phyloP scores from a whole-genome alignment of 2,329 filamentous ascomycete genomes.

The Neofusicoccum sp. region DNA sequence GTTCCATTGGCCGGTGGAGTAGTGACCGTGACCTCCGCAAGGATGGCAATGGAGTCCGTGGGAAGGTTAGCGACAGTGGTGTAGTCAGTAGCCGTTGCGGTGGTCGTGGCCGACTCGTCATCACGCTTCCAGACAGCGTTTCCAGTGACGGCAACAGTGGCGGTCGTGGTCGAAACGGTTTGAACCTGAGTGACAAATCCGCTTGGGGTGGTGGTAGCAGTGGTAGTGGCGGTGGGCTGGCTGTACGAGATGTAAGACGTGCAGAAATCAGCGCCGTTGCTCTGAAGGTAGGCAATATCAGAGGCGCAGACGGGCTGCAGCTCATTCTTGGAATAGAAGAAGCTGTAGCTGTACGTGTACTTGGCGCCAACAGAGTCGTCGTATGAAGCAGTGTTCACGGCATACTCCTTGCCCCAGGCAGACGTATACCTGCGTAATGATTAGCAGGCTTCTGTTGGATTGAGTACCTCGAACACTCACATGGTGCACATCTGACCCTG shows the following conservation, averaged over 20 bases:
- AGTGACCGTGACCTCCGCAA: background rate
- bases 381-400: background rate
- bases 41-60: background rate
- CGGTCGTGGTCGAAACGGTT: background rate
- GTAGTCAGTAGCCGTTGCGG: background rate
- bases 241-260: background rate
- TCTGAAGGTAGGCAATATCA: background rate
- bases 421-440: background rate
- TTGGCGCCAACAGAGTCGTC: background rate
- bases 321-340: background rate
- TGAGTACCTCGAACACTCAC: background rate
- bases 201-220: background rate
- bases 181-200: background rate
- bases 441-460: no score
- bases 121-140: background rate
- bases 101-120: background rate
- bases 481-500: constrained; percentile 25
- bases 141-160: background rate
- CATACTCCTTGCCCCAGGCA: background rate
- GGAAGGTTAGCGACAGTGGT: background rate
- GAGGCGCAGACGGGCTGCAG: background rate
- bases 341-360: constrained; percentile 6
- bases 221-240: background rate
- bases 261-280: background rate
- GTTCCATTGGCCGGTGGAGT: background rate